Evolutionary conservation across 2,329 filamentous ascomycete genomes (phyloP).

Genomic region (Alternaria brassicicola): DNA sequence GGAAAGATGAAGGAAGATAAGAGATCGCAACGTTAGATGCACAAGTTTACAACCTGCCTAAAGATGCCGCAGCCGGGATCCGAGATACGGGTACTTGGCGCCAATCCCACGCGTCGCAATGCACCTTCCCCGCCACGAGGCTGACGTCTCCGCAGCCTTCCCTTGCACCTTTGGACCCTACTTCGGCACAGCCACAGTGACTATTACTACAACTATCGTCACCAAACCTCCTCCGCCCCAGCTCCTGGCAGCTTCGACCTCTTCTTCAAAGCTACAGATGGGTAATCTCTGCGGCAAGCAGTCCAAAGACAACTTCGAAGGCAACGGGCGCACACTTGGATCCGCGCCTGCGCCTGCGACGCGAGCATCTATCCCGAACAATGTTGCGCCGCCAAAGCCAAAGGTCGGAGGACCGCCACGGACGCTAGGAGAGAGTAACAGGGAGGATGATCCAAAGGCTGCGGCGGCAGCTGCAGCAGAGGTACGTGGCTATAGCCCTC

Average conservation of each 20-base stretch:
- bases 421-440: conserved; percentile 64
- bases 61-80: conserved; percentile 9
- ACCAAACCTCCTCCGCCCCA: not conserved
- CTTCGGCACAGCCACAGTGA: conserved; percentile 23
- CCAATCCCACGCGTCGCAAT: conserved; percentile 15
- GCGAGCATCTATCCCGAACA: conserved; percentile 48
- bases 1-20: not conserved
- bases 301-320: conserved; percentile 66
- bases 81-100: conserved; percentile 30
- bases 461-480: conserved; percentile 84
- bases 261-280: conserved; percentile 60
- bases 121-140: conserved; percentile 26
- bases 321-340: conserved; percentile 74
- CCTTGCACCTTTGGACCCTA: conserved; percentile 12
- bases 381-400: conserved; percentile 45
- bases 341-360: conserved; percentile 57
- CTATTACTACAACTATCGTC: not conserved
- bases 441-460: conserved; percentile 65
- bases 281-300: conserved; percentile 83
- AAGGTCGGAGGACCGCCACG: conserved; percentile 58
- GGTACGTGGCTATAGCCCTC: conserved; percentile 59
- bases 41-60: not conserved
- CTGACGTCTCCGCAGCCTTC: conserved; percentile 23
- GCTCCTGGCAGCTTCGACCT: not conserved
- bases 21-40: not conserved